Conservation (phyloP, 176 grass and related monocot species). For the Rhynchospora breviuscula region DNA sequence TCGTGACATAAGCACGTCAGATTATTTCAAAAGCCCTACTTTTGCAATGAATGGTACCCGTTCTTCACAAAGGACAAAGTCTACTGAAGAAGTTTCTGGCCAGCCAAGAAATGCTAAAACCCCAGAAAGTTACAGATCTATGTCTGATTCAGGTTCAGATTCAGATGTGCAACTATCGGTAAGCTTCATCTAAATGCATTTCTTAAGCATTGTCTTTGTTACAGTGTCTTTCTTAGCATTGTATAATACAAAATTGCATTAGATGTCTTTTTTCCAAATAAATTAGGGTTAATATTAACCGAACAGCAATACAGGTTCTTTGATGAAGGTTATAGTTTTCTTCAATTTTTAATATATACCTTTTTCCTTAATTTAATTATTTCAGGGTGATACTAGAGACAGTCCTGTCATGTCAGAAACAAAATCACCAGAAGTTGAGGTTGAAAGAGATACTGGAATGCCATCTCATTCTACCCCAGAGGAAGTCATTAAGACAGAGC, state of each 20-base stretch:
- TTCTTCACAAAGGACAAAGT: slow-evolving; percentile 36
- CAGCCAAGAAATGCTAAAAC: slow-evolving; percentile 36
- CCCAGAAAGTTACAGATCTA: slow-evolving; percentile 40
- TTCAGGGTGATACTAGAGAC: slow-evolving; percentile 29
- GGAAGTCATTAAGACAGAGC: slow-evolving; percentile 10
- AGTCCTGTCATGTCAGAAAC: slow-evolving; percentile 15
- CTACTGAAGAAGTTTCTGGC: slow-evolving; percentile 31
- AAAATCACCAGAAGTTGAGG: not conserved
- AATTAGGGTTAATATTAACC: slow-evolving; percentile 9
- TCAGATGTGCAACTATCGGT: slow-evolving; percentile 48
- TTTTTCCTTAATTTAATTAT: slow-evolving; percentile 23
- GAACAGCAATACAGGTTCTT: not conserved
- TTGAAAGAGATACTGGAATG: slow-evolving; percentile 25
- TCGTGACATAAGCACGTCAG: slow-evolving; percentile 27
- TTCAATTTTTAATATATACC: not conserved
- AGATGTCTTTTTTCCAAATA: slow-evolving; percentile 10
- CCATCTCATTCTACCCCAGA: slow-evolving; percentile 8
- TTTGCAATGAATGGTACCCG: slow-evolving; percentile 51
- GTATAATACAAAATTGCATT: slow-evolving; percentile 10
- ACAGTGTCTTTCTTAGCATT: not conserved
- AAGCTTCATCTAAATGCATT: slow-evolving; percentile 38
- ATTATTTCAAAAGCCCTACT: slow-evolving; percentile 61
- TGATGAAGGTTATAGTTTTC: not conserved
- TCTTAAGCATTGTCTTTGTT: slow-evolving; percentile 9
- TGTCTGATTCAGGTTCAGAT: slow-evolving; percentile 40